Evolutionary conservation across 305 asterid genomes (phyloP).

Genomic region (Euphrasia arctica): DNA sequence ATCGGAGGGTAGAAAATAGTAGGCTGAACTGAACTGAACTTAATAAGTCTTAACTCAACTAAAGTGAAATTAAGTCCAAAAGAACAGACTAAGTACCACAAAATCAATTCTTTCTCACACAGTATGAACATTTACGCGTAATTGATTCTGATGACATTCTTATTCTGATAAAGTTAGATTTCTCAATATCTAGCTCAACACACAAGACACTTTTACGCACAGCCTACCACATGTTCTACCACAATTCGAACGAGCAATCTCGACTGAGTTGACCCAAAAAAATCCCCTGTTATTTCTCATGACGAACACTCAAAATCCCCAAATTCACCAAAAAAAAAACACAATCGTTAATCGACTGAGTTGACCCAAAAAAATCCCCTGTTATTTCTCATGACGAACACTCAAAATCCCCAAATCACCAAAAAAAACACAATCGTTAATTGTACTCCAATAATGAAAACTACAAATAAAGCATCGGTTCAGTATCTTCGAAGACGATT

Average conservation of each 20-base stretch:
- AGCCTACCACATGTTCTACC: constrained; percentile 1
- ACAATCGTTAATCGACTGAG: constrained; percentile 17
- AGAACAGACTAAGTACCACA: no score
- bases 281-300: neutral
- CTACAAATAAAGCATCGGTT: no score
- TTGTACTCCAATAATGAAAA: neutral
- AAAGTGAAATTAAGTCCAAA: no score
- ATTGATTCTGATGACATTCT: neutral
- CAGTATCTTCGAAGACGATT: no score
- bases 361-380: constrained; percentile 4
- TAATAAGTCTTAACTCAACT: no score
- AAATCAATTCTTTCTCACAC: neutral
- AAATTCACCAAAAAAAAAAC: neutral
- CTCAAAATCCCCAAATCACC: constrained; percentile 12
- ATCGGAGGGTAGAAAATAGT: no score
- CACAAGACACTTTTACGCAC: neutral
- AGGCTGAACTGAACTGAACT: no score
- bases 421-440: constrained; percentile 6
- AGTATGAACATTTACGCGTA: no score
- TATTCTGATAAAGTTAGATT: neutral
- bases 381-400: constrained; percentile 11
- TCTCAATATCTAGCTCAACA: constrained; percentile 2
- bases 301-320: constrained; percentile 22
- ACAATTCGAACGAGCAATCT: neutral
- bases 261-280: constrained; percentile 13